Conservation (phyloP, 2,329 filamentous ascomycete species). For the Trichophyton rubrum region DNA sequence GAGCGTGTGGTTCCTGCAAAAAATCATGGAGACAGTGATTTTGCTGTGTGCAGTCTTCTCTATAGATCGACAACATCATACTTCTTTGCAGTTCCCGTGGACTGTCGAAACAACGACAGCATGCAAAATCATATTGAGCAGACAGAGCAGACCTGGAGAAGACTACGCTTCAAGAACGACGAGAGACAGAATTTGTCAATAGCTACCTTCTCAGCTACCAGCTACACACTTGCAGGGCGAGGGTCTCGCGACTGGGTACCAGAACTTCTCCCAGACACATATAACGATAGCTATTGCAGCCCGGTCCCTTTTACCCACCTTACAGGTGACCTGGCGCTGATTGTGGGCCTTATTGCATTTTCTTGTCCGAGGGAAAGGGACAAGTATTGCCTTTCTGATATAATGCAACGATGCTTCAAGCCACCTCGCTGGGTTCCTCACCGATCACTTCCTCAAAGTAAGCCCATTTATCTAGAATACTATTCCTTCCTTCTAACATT, state of each 20-base stretch:
- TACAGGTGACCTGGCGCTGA: slow-evolving; percentile 15
- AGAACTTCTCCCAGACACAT: slow-evolving; percentile 15
- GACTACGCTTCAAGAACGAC: background rate
- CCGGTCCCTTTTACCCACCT: slow-evolving; percentile 6
- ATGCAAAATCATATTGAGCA: background rate
- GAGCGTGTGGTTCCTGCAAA: background rate
- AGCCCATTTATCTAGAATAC: slow-evolving; percentile 1
- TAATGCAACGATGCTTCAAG: slow-evolving; percentile 10
- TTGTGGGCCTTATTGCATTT: slow-evolving; percentile 18
- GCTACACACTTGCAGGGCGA: slow-evolving; percentile 13
- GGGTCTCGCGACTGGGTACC: slow-evolving; percentile 13
- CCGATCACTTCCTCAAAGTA: slow-evolving; percentile 8
- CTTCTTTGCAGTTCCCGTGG: slow-evolving; percentile 12
- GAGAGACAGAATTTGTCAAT: slow-evolving; percentile 9
- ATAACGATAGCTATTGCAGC: slow-evolving; percentile 7
- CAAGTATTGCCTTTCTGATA: background rate
- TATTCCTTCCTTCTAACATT: background rate
- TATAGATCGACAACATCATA: slow-evolving; percentile 11
- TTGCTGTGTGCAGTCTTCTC: slow-evolving; percentile 12
- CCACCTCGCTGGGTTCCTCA: slow-evolving; percentile 14
- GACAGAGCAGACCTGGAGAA: background rate
- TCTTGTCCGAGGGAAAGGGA: slow-evolving; percentile 7
- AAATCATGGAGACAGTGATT: background rate
- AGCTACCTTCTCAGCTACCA: slow-evolving; percentile 7
- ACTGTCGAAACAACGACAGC: slow-evolving; percentile 9